Percentiles rank a stretch among this genome's conserved stretches.
Conservation (phyloP, 257 asterid species). For the Ajuga chamaepitys region DNA sequence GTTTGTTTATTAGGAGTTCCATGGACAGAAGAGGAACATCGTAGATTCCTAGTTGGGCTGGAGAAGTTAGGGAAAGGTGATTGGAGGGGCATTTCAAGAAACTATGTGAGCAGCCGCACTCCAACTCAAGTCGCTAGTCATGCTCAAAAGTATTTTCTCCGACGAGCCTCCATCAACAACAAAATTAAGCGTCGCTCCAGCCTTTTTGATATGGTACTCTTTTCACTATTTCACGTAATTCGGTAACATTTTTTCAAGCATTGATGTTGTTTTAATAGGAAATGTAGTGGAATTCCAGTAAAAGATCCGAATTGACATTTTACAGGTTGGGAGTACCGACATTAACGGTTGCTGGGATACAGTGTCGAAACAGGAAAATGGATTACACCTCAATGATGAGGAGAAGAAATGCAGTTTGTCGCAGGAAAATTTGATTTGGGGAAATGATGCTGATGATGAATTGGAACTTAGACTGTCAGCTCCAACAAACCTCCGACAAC, state of each 20-base stretch:
- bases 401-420: background rate
- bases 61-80: constrained; percentile 75
- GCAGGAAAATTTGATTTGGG: constrained; percentile 1
- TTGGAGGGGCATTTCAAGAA: constrained; percentile 83
- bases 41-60: constrained; percentile 49
- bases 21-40: constrained; percentile 87
- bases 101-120: constrained; percentile 58
- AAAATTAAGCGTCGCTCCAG: constrained; percentile 64
- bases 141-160: constrained; percentile 75
- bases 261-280: too few relatives aligned
- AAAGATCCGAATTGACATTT: too few relatives aligned
- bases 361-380: background rate
- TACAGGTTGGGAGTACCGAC: too few relatives aligned
- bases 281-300: too few relatives aligned
- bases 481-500: constrained; percentile 34
- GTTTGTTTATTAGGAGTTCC: constrained; percentile 43
- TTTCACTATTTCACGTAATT: background rate
- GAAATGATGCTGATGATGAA: constrained; percentile 20
- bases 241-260: background rate
- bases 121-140: constrained; percentile 90
- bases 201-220: constrained; percentile 68
- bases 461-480: constrained; percentile 50
- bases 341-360: background rate
- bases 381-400: constrained; percentile 28
- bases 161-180: constrained; percentile 39